Percentiles rank a stretch among this genome's conserved stretches.
Evolutionary conservation across 306 rosid genomes (phyloP).

Genomic region (Medicago arabica): DNA sequence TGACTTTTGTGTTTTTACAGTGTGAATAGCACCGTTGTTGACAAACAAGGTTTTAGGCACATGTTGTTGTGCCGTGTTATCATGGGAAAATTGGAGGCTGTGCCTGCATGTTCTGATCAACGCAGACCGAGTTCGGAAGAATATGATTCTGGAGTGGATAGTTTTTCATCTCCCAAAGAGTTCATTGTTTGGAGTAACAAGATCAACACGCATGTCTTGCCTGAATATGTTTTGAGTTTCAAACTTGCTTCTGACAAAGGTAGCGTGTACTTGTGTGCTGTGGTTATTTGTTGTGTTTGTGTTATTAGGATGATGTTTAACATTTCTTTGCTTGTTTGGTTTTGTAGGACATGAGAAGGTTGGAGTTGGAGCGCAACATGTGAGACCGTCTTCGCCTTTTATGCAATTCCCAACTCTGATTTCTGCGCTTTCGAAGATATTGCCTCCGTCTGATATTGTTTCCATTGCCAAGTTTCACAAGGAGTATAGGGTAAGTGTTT

Average conservation of each 20-base stretch:
- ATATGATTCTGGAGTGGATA: slow-evolving; percentile 80
- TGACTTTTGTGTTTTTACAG: slow-evolving; percentile 40
- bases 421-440: slow-evolving; percentile 60
- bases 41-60: slow-evolving; percentile 69
- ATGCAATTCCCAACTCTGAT: slow-evolving; percentile 74
- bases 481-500: slow-evolving; percentile 58
- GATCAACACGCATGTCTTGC: slow-evolving; percentile 84
- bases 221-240: slow-evolving; percentile 71
- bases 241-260: slow-evolving; percentile 60
- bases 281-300: background rate
- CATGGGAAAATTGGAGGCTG: slow-evolving; percentile 73
- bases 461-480: slow-evolving; percentile 60
- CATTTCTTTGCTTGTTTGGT: slow-evolving; percentile 2
- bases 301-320: slow-evolving; percentile 1
- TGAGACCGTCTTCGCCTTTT: slow-evolving; percentile 85
- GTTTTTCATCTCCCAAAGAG: slow-evolving; percentile 57
- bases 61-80: slow-evolving; percentile 79
- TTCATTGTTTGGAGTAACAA: slow-evolving; percentile 68
- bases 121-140: slow-evolving; percentile 61
- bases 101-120: slow-evolving; percentile 61
- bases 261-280: background rate
- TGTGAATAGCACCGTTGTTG: slow-evolving; percentile 51
- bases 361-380: slow-evolving; percentile 37
- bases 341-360: slow-evolving; percentile 52
- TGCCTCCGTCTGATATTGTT: slow-evolving; percentile 55